Base-by-base conservation (phyloP, 1,139 yeast genomes). In the Taphrina sp. region DNA sequence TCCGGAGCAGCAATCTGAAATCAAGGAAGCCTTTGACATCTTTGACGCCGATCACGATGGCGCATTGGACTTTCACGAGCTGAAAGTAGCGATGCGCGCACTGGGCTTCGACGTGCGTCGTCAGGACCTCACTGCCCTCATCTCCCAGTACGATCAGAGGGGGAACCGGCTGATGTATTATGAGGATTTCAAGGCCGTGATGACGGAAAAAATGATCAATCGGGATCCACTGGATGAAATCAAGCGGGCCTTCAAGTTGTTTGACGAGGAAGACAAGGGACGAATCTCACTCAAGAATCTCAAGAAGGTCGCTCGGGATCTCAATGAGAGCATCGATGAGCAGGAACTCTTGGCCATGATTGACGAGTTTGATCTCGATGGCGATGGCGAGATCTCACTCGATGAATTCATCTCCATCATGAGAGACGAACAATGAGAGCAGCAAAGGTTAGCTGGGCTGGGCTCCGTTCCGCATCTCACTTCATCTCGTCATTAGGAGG, bases 311-410 rank as follows among this genome's bases (percentile, higher is more conserved):
- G 95, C 97, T 16, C 85, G 85, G 65, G 97, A 92, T 63, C 73
- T 94, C 60, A 96, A 96, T 1, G 98, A 94, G 69, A 86, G 85
- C 65, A 74, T 94, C 59, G 84, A 88, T 7, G 98, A 92, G 62
- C 96, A 89, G 59, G 98, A 94, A 65, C 75, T 94, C 57, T 78
- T 85, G 62, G 96, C 97, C 10, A 92, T 94, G 98, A 92, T 94
- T 62, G 96, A 90, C 61, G 98, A 92, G 70, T 94, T 94, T 67
- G 99, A 94, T 70, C 73, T 92, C 59, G 97, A 94, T 69, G 95
- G 87, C 61, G 98, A 94, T 68, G 98, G 97, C 47, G 96, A 39
- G 16, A 62, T 94, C 64, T 85, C 84, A 64, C 94, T 87, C 66
- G 92, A 88, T 61, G 99, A 94, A 72, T 94, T 92, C 69, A 86